phyloP scores from a whole-genome alignment of 2,329 filamentous ascomycete species.

The Aureobasidium sp. region DNA sequence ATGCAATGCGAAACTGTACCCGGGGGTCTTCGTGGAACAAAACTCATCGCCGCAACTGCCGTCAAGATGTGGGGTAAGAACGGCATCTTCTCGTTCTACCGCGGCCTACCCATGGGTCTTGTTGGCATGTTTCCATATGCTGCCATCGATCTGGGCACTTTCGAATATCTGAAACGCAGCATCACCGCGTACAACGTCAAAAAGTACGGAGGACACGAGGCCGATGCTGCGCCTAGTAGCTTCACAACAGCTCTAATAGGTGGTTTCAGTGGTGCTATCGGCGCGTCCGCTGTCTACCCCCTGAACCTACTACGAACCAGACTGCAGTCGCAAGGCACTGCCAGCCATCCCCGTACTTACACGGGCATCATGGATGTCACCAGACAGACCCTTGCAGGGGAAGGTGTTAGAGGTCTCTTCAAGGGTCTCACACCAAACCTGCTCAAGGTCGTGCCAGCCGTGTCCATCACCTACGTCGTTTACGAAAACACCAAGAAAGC shows the following conservation, averaged over 20 bases:
- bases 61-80: conserved; percentile 78
- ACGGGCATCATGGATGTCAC: conserved; percentile 87
- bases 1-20: conserved; percentile 93
- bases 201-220: conserved; percentile 66
- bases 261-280: conserved; percentile 82
- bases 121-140: conserved; percentile 97
- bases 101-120: conserved; percentile 86
- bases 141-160: conserved; percentile 91
- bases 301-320: conserved; percentile 88
- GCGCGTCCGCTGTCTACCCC: conserved; percentile 90
- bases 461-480: conserved; percentile 87
- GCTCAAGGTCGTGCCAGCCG: conserved; percentile 89
- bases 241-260: conserved; percentile 83
- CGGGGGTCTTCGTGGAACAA: conserved; percentile 75
- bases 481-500: conserved; percentile 84
- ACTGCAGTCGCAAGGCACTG: conserved; percentile 88
- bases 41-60: conserved; percentile 73
- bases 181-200: conserved; percentile 66
- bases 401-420: conserved; percentile 82
- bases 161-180: conserved; percentile 79
- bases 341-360: conserved; percentile 85
- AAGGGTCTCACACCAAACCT: conserved; percentile 93
- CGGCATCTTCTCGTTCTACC: conserved; percentile 72
- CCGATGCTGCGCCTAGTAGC: conserved; percentile 68
- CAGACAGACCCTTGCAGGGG: conserved; percentile 70